Percentiles rank a stretch among this genome's conserved stretches.
Evolutionary conservation across 176 grass and related monocot genomes (phyloP).

Genomic region (Hordeum vulgare): MorexV3_pseudomolecules_assembly NC_058519.1:616872333-616872832

Average conservation of each 20-base stretch:
- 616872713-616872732: constrained; percentile 14
- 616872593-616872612: neutral
- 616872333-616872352: too few species aligned
- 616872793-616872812: neutral
- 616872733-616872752: neutral
- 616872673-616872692: constrained; percentile 22
- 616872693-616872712: neutral
- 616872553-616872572: neutral
- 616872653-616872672: neutral
- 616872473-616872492: neutral
- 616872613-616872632: neutral
- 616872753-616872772: too few species aligned
- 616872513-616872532: neutral
- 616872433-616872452: too few species aligned
- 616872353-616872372: too few species aligned
- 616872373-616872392: too few species aligned
- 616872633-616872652: neutral
- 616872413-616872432: too few species aligned
- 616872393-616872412: too few species aligned
- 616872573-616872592: neutral
- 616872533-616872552: neutral
- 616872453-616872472: too few species aligned
- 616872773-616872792: neutral
- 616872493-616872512: neutral
- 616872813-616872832: neutral